Evolutionary conservation across 2,329 filamentous ascomycete species (phyloP).

Genomic region (Tolypocladium album): DNA sequence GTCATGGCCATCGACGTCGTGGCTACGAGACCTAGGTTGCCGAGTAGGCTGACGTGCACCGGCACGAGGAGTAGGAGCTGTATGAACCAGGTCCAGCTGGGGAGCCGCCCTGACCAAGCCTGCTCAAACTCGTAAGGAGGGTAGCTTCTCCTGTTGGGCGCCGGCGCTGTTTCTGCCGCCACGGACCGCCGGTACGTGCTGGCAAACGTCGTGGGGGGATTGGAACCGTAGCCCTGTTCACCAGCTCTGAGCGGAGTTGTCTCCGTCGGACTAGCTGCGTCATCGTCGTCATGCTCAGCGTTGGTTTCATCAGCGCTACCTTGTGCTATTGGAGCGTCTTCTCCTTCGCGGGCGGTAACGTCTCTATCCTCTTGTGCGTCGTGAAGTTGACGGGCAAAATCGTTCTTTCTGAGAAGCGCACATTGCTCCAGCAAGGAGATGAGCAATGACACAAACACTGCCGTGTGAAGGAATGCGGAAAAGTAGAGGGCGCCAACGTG

Average conservation of each 20-base stretch:
- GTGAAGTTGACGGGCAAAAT: slow-evolving; percentile 51
- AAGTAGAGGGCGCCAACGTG: slow-evolving; percentile 70
- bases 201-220: slow-evolving; percentile 39
- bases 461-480: slow-evolving; percentile 68
- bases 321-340: slow-evolving; percentile 4
- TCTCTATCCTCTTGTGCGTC: slow-evolving; percentile 35
- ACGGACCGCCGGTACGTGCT: slow-evolving; percentile 43
- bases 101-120: slow-evolving; percentile 69
- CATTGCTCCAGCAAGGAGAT: slow-evolving; percentile 76
- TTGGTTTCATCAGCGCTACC: slow-evolving; percentile 1
- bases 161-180: slow-evolving; percentile 12
- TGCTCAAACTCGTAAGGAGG: slow-evolving; percentile 63
- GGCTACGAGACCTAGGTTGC: slow-evolving; percentile 63
- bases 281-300: slow-evolving; percentile 8
- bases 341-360: slow-evolving; percentile 21
- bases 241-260: slow-evolving; percentile 39
- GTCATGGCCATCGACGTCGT: slow-evolving; percentile 70
- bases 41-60: slow-evolving; percentile 64
- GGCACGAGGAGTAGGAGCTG: slow-evolving; percentile 77
- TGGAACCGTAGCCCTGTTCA: slow-evolving; percentile 22
- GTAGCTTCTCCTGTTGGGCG: slow-evolving; percentile 12
- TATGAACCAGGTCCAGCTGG: slow-evolving; percentile 77
- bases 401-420: slow-evolving; percentile 58
- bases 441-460: slow-evolving; percentile 61
- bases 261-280: slow-evolving; percentile 32